Evolutionary conservation across 768 basidiomycete genomes (phyloP).

Genomic region (Gloeostereum incarnatum): DNA sequence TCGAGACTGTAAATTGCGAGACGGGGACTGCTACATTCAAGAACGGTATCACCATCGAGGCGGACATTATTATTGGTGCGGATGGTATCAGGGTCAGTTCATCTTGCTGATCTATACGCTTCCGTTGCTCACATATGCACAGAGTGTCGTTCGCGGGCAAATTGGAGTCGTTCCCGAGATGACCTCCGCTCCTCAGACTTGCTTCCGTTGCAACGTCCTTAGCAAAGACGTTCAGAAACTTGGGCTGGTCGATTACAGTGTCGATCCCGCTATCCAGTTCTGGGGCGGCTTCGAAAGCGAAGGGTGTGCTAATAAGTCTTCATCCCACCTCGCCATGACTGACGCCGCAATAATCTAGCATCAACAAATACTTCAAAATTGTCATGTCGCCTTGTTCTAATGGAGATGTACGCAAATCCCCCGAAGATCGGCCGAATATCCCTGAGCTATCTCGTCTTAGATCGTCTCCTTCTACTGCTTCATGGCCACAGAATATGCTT

Average conservation of each 20-base stretch:
- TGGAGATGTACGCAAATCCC: slow-evolving; percentile 18
- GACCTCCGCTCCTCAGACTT: slow-evolving; percentile 19
- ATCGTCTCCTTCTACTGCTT: slow-evolving; percentile 12
- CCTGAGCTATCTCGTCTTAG: neutral
- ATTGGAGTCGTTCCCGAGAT: too few species aligned
- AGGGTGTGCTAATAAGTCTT: neutral
- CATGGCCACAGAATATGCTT: slow-evolving; percentile 20
- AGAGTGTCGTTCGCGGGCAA: slow-evolving; percentile 17
- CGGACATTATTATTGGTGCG: slow-evolving; percentile 19
- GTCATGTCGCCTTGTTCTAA: slow-evolving; percentile 20
- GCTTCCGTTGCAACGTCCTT: slow-evolving; percentile 20
- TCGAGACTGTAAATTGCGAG: slow-evolving; percentile 13
- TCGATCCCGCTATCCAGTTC: slow-evolving; percentile 20
- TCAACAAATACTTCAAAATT: slow-evolving; percentile 21
- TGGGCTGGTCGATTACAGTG: slow-evolving; percentile 16
- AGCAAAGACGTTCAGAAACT: slow-evolving; percentile 16
- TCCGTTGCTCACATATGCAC: neutral
- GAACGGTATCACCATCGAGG: slow-evolving; percentile 14
- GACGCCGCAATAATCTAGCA: slow-evolving; percentile 18
- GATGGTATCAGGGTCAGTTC: slow-evolving; percentile 19
- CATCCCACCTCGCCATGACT: slow-evolving; percentile 14
- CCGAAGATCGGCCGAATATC: slow-evolving; percentile 10
- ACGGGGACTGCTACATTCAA: slow-evolving; percentile 13
- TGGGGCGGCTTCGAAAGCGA: too few species aligned
- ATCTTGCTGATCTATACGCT: neutral